phyloP scores from a whole-genome alignment of 495 filamentous ascomycete species.

The Rhypophila decipiens region DNA sequence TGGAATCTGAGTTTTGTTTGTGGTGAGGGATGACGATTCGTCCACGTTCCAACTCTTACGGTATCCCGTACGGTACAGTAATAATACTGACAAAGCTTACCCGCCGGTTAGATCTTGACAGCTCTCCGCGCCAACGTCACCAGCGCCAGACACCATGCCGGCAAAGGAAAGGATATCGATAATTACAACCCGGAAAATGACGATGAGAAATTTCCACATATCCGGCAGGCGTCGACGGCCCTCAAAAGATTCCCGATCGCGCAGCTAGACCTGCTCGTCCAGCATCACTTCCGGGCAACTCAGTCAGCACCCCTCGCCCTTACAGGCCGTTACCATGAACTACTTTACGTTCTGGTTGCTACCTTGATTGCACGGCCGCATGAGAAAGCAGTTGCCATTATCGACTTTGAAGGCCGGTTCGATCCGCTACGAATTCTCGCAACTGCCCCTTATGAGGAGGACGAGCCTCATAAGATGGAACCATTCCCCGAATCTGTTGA shows the following conservation, averaged over 20 bases:
- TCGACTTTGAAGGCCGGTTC: constrained; percentile 68
- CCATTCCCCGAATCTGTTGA: too few species aligned
- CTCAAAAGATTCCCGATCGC: constrained; percentile 32
- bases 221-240: constrained; percentile 1
- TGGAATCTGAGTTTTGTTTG: too few species aligned
- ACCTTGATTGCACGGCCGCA: constrained; percentile 51
- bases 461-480: background rate
- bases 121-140: constrained; percentile 40
- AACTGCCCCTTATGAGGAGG: background rate
- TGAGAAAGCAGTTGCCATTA: constrained; percentile 54
- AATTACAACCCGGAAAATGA: background rate
- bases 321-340: constrained; percentile 51
- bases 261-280: constrained; percentile 33
- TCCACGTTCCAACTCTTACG: too few species aligned
- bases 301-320: constrained; percentile 33
- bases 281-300: constrained; percentile 29
- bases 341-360: constrained; percentile 60
- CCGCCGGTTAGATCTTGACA: constrained; percentile 31
- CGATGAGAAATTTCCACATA: too few species aligned
- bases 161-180: constrained; percentile 6
- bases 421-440: constrained; percentile 49
- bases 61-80: too few species aligned
- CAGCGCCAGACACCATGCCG: background rate
- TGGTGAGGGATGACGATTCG: too few species aligned
- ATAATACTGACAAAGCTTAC: background rate